phyloP scores from a whole-genome alignment of 2,329 filamentous ascomycete genomes.

The Rasamsonia emersonii region DNA sequence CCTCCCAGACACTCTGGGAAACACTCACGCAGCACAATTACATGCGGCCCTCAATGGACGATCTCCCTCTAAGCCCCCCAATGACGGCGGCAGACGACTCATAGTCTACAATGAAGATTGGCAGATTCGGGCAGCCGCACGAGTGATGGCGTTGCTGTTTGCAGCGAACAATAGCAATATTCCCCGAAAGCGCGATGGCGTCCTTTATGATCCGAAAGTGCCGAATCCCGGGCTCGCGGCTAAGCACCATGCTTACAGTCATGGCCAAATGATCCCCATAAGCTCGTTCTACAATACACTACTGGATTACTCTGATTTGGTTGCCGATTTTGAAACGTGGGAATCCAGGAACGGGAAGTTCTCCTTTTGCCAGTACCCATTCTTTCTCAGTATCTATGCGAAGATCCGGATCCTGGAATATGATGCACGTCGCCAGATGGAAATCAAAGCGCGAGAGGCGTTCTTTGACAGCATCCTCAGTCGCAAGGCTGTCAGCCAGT shows the following conservation, averaged over 20 bases:
- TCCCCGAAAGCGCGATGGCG: conserved; percentile 31
- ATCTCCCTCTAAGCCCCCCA: conserved; percentile 43
- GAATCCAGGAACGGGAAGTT: conserved; percentile 67
- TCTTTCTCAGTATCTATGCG: conserved; percentile 82
- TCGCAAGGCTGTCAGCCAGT: conserved; percentile 63
- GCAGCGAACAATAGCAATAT: conserved; percentile 61
- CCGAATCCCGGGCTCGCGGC: conserved; percentile 31
- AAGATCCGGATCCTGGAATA: conserved; percentile 87
- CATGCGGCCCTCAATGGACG: conserved; percentile 63
- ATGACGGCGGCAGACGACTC: conserved; percentile 42
- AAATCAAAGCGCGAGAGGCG: conserved; percentile 75
- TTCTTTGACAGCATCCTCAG: conserved; percentile 85
- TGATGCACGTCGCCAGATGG: conserved; percentile 83
- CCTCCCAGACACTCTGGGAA: conserved; percentile 53
- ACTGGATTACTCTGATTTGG: conserved; percentile 76
- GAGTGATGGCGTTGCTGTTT: conserved; percentile 72
- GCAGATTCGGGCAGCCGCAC: conserved; percentile 75
- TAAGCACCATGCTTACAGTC: conserved; percentile 37
- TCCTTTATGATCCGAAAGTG: too few species aligned
- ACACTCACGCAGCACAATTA: conserved; percentile 55
- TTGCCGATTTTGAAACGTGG: conserved; percentile 82
- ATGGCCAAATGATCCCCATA: conserved; percentile 64
- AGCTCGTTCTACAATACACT: conserved; percentile 83
- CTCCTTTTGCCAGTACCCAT: conserved; percentile 85
- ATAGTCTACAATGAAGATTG: conserved; percentile 72